Conservation (phyloP, 768 basidiomycete species). For the Candolleomyces efflorescens region DNA sequence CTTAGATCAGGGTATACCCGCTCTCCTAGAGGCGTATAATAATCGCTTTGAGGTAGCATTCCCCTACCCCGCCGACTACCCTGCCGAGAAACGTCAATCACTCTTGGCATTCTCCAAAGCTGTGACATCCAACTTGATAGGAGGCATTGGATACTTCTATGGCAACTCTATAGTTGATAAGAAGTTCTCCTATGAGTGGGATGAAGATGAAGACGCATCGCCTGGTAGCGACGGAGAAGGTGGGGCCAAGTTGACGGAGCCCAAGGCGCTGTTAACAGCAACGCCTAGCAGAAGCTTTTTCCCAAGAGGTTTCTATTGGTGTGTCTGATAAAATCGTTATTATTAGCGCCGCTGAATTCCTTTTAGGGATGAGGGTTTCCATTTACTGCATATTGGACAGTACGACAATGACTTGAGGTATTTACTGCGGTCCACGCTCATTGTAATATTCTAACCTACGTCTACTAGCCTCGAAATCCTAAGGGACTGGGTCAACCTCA, state of each 20-base stretch:
- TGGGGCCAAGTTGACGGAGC: slow-evolving; percentile 69
- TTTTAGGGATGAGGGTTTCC: slow-evolving; percentile 94
- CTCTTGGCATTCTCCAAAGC: slow-evolving; percentile 78
- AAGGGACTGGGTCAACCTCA: slow-evolving; percentile 83
- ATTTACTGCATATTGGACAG: slow-evolving; percentile 84
- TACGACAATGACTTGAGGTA: slow-evolving; percentile 84
- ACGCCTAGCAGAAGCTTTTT: slow-evolving; percentile 97
- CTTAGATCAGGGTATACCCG: slow-evolving; percentile 67
- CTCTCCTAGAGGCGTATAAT: slow-evolving; percentile 56
- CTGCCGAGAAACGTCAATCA: slow-evolving; percentile 39
- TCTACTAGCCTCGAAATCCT: slow-evolving; percentile 75
- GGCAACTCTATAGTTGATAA: slow-evolving; percentile 85
- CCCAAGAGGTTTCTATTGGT: slow-evolving; percentile 97
- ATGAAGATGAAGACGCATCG: slow-evolving; percentile 52
- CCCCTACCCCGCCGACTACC: slow-evolving; percentile 58
- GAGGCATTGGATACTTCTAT: slow-evolving; percentile 94
- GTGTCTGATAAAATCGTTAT: slow-evolving; percentile 9
- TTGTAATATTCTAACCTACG: neutral
- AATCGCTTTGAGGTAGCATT: slow-evolving; percentile 67
- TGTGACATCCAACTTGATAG: slow-evolving; percentile 87
- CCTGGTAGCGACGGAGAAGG: slow-evolving; percentile 36
- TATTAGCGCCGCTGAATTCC: slow-evolving; percentile 10
- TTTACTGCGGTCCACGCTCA: neutral
- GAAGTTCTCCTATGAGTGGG: slow-evolving; percentile 88
- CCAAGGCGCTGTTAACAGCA: slow-evolving; percentile 77